Evolutionary conservation across 768 basidiomycete species (phyloP), one percentile per base, ranked within the genome.

Genomic region (Tricholoma hemisulphureum): DNA sequence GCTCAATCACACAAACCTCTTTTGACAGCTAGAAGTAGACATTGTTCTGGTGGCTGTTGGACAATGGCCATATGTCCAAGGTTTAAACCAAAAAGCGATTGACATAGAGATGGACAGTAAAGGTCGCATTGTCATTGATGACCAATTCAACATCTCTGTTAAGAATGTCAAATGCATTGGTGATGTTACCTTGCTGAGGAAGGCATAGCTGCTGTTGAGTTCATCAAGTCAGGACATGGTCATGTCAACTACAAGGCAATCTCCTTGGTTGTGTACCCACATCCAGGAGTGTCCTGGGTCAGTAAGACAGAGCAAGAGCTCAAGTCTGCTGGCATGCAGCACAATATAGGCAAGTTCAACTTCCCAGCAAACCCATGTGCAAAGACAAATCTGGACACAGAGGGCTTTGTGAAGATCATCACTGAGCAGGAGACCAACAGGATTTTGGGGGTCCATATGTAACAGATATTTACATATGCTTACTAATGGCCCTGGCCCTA

Each of bases 121-220:
- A 65, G 95, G 96, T 37, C 91, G 97, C 58, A 83, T 98, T 65
- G 81, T 95, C 68, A 93, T 96, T 64, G 94, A 98, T 75, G 86
- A 92, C 75, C 93, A 98, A 70, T 98, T 91, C 82, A 94, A 86
- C 77, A 98, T 95, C n/a, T 89, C 88, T 11, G 85, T 86, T 58
- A 84, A 88, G 97, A n/a, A n/a, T n/a, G n/a, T n/a, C n/a, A n/a
- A n/a, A n/a, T n/a, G n/a, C n/a, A n/a, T n/a, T n/a, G n/a, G 96
- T 64, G 96, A 98, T 69, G 95, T 93, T 58, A 99, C 97, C 8
- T 98, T 99, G 95, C 95, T 32, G 95, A 96, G 74, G 95, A 96
- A 74, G 93, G 93, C 71, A 95, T 98, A 66, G 96, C 96, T 31
- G 95, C 93, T 18, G 91, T 86, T 31, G 96, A 99, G 75, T 91